Conservation (phyloP, 2,329 filamentous ascomycete species). For the Saccharata proteae region DNA sequence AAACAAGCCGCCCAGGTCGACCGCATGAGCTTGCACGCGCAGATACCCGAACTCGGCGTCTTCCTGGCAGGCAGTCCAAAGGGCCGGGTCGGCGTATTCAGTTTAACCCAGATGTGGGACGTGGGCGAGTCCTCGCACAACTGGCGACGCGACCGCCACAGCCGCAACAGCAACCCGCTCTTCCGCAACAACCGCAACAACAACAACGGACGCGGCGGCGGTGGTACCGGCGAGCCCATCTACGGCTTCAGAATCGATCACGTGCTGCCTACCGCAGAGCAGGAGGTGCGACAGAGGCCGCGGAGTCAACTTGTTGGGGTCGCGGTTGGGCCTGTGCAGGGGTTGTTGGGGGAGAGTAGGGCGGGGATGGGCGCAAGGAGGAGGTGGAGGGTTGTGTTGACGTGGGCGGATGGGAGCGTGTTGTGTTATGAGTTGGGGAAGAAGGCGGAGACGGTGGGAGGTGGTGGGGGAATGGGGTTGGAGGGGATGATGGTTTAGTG, state of each 20-base stretch:
- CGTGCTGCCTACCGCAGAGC: conserved; percentile 42
- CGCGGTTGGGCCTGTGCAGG: conserved; percentile 53
- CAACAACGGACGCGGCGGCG: no score
- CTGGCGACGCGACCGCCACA: conserved; percentile 16
- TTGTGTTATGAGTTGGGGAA: conserved; percentile 54
- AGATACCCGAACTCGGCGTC: conserved; percentile 59
- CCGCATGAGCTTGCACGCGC: conserved; percentile 49
- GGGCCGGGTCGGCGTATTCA: conserved; percentile 52
- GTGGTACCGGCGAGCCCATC: no score
- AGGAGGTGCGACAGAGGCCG: conserved; percentile 38
- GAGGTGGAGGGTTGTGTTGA: conserved; percentile 57
- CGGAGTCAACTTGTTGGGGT: conserved; percentile 50
- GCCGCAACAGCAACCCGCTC: no score
- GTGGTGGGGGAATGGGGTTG: no score
- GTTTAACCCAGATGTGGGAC: conserved; percentile 35
- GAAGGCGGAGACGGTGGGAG: no score
- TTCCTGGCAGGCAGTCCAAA: conserved; percentile 55
- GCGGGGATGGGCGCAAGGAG: conserved; percentile 19
- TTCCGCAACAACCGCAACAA: conserved; percentile 35
- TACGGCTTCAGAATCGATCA: conserved; percentile 43
- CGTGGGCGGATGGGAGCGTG: conserved; percentile 59
- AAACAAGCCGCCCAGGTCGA: conserved; percentile 19
- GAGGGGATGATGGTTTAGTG: no score
- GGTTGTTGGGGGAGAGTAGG: conserved; percentile 19
- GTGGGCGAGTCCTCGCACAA: not conserved